phyloP scores from a whole-genome alignment of 2,329 filamentous ascomycete species.

The Alternaria sp. region DNA sequence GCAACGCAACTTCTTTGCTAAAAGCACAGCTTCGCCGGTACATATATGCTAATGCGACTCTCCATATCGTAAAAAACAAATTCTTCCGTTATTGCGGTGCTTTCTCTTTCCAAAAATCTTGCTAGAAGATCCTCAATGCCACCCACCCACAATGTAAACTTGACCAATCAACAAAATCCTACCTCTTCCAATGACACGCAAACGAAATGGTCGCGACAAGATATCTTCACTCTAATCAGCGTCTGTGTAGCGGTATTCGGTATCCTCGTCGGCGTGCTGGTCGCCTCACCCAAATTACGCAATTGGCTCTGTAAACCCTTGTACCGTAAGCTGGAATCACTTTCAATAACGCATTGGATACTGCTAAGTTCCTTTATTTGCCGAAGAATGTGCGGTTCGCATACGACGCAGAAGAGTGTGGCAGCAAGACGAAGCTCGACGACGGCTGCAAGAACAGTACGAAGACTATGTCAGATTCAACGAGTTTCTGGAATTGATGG shows the following conservation, averaged over 20 bases:
- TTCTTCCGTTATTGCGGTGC: too few species aligned
- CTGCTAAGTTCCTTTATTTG: not conserved
- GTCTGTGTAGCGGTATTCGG: not conserved
- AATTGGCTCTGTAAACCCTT: not conserved
- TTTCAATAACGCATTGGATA: not conserved
- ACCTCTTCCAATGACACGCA: not conserved
- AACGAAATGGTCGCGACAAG: not conserved
- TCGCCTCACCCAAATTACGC: not conserved
- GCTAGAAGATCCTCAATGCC: too few species aligned
- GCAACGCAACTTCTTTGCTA: too few species aligned
- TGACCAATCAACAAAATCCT: too few species aligned
- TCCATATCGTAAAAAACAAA: too few species aligned
- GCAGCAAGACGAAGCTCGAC: not conserved
- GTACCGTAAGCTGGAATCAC: not conserved
- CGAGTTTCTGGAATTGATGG: not conserved
- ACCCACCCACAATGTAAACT: too few species aligned
- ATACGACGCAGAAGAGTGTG: not conserved
- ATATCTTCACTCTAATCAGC: not conserved
- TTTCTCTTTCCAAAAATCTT: too few species aligned
- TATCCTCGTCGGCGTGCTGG: not conserved
- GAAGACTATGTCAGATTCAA: not conserved
- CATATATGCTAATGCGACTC: too few species aligned
- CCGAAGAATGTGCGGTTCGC: not conserved
- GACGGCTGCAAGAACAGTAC: not conserved
- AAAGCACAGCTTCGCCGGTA: too few species aligned